Evolutionary conservation across 352 stramenopile genomes (phyloP), one percentile per base, ranked within the genome.

Genomic region (Saprolegnia parasitica): DNA sequence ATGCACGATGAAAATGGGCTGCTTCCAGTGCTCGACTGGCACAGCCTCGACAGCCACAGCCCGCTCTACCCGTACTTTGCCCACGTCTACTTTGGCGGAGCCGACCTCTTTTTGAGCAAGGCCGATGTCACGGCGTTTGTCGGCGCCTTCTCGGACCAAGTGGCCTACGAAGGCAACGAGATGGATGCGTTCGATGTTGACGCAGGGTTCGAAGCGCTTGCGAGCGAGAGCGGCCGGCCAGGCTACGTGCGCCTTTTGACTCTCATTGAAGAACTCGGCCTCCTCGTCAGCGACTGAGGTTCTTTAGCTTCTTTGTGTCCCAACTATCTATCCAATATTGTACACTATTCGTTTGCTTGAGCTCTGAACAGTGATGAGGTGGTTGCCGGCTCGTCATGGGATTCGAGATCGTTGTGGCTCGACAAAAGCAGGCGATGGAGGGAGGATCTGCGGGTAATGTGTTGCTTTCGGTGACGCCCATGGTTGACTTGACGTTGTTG

Each of bases 41-140:
- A 55, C 47, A 55, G 47, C 24, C 47, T 55, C 24, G 47, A 55
- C 47, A 55, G n/a, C 24, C 47, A 55, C 24, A 55, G 24, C 24
- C 47, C 47, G 24, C 47, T 55, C n/a, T 55, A 55, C 47, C 47
- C 47, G 24, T 55, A 55, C 24, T 55, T 55, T 55, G 47, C 47
- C 24, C 47, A 55, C 47, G n/a, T 55, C 24, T 55, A 55, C 24
- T 55, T 55, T 55, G 47, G 47, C 5, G 47, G 47, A 2, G 47
- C 2, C 47, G 47, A 55, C 24, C 47, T 55, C 24, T 55, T 23
- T 23, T 5, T 55, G 2, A 29, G 5, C n/a, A 55, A 55, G 24
- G n/a, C n/a, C 24, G 47, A 55, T 5, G 47, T 55, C 24, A 29
- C 5, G n/a, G 47, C 47, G 5, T 55, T 55, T 5, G 24, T 29